Evolutionary conservation across 768 basidiomycete genomes (phyloP).

Genomic region (Phylloporus arenicola): DNA sequence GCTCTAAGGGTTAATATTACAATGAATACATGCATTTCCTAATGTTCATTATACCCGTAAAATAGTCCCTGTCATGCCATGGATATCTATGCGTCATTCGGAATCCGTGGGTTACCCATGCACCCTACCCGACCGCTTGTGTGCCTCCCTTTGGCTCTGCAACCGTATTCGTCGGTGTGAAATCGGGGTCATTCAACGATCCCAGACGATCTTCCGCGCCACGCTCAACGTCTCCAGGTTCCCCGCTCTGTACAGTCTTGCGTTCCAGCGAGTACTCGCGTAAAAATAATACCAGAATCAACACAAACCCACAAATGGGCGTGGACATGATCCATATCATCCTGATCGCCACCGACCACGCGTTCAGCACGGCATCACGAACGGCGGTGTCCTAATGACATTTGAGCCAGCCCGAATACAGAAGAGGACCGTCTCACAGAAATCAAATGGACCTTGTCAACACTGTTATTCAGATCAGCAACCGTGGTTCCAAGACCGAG

Average conservation of each 20-base stretch:
- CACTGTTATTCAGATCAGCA: conserved; percentile 42
- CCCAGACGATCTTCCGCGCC: neutral
- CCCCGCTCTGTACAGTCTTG: conserved; percentile 37
- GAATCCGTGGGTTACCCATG: neutral
- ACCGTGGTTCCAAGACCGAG: conserved; percentile 35
- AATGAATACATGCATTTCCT: neutral
- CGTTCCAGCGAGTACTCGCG: conserved; percentile 58
- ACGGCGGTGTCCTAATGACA: conserved; percentile 40
- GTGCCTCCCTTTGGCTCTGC: neutral
- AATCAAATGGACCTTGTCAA: conserved; percentile 36
- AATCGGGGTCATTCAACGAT: neutral
- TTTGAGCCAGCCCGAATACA: neutral
- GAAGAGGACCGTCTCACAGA: conserved; percentile 1
- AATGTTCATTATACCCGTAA: neutral
- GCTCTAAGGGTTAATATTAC: too few species aligned
- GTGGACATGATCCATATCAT: conserved; percentile 62
- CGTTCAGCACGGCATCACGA: conserved; percentile 50
- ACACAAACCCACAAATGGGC: conserved; percentile 48
- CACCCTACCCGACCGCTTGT: neutral
- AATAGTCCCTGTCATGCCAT: neutral
- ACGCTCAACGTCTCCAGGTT: conserved; percentile 32
- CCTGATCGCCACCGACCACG: conserved; percentile 60
- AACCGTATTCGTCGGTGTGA: neutral
- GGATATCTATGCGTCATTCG: neutral
- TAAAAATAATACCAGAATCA: conserved; percentile 50